Evolutionary conservation across 2,329 filamentous ascomycete genomes (phyloP).

Genomic region (Fusarium tuaranense): DNA sequence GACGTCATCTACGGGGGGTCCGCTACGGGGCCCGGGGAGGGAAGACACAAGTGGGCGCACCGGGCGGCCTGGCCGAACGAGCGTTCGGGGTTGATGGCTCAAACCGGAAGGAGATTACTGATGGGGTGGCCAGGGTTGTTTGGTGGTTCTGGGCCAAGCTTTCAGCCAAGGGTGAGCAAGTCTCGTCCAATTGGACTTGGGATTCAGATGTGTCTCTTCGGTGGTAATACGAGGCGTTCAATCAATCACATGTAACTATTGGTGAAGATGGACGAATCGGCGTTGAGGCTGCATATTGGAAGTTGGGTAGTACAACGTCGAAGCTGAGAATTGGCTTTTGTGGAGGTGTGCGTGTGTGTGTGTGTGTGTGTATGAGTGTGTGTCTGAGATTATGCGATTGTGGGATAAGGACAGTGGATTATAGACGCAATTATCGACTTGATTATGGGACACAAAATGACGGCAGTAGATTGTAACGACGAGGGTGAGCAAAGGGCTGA

Average conservation of each 20-base stretch:
- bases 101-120: conserved; percentile 34
- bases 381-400: background rate
- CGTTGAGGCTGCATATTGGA: background rate
- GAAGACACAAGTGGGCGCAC: conserved; percentile 17
- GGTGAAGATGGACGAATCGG: background rate
- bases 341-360: too few relatives aligned
- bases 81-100: conserved; percentile 36
- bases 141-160: background rate
- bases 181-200: background rate
- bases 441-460: background rate
- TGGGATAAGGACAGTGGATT: background rate
- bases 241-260: background rate
- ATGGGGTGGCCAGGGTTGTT: background rate
- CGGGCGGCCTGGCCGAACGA: conserved; percentile 39
- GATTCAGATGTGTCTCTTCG: background rate
- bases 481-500: background rate
- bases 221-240: background rate
- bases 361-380: background rate
- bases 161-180: background rate
- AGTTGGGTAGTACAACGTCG: background rate
- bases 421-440: background rate
- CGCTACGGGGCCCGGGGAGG: background rate
- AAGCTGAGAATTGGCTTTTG: background rate
- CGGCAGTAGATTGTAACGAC: background rate
- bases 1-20: conserved; percentile 21